These are phyloP conservation scores for Pyricularia sp. DNA, from an alignment of 2,329 filamentous ascomycete genomes.

Conservation along the genomic window DNA sequence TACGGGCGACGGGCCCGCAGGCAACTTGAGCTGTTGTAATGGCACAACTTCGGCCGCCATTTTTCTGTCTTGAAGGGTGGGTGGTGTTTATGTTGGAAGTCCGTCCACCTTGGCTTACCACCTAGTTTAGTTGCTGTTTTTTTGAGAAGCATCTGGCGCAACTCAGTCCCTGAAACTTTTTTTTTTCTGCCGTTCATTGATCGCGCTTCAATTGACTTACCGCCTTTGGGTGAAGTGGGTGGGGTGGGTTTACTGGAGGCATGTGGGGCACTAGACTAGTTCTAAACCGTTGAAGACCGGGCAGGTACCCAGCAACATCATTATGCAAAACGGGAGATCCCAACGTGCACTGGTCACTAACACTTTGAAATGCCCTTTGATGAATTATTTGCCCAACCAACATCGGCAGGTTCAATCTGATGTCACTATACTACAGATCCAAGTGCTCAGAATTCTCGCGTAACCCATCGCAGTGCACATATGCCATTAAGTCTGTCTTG, in stretches of 20 bases:
- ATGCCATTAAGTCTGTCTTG: neutral
- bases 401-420: no score
- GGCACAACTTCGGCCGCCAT: slow-evolving; percentile 85
- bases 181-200: neutral
- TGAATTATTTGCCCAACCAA: no score
- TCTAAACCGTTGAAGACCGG: neutral
- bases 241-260: neutral
- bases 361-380: no score
- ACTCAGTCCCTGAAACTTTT: neutral
- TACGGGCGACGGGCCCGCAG: slow-evolving; percentile 66
- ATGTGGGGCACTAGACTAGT: neutral
- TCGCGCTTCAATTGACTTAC: neutral
- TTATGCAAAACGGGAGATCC: no score
- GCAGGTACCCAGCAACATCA: no score
- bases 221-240: neutral
- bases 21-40: slow-evolving; percentile 68
- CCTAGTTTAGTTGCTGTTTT: neutral
- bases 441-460: no score
- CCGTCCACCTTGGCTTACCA: neutral
- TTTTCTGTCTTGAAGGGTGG: slow-evolving; percentile 9
- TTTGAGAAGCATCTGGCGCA: neutral
- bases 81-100: slow-evolving; percentile 1
- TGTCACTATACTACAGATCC: no score
- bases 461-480: no score
- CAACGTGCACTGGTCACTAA: no score